Conservation (phyloP, 139 green algal species). For the Coelastrella sp. region DNA sequence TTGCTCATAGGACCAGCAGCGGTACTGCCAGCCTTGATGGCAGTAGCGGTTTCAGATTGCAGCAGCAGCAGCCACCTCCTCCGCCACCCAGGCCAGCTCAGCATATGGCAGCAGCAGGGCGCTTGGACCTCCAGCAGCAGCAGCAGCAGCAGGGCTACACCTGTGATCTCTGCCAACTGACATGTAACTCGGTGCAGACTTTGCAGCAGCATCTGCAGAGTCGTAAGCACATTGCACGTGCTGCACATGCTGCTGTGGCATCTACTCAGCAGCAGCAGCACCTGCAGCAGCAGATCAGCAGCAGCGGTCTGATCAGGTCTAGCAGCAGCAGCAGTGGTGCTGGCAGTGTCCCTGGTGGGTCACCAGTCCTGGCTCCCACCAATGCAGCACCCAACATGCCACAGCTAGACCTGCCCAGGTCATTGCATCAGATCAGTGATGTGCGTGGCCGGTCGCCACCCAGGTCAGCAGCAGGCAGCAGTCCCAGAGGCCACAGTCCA, state of each 20-base stretch:
- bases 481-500: not conserved
- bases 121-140: slow-evolving; percentile 17
- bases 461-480: slow-evolving; percentile 11
- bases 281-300: not conserved
- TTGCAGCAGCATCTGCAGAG: slow-evolving; percentile 69
- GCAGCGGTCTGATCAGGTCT: slow-evolving; percentile 29
- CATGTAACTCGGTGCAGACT: slow-evolving; percentile 60
- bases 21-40: not conserved
- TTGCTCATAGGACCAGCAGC: not conserved
- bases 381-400: not conserved
- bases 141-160: slow-evolving; percentile 41
- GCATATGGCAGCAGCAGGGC: not conserved
- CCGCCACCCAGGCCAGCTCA: not conserved
- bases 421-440: not conserved
- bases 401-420: not conserved
- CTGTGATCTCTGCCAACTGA: slow-evolving; percentile 62
- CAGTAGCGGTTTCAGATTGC: not conserved
- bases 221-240: slow-evolving; percentile 57
- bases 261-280: slow-evolving; percentile 9
- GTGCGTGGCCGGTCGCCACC: not conserved
- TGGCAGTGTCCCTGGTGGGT: slow-evolving; percentile 3
- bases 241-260: slow-evolving; percentile 41
- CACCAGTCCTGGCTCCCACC: not conserved
- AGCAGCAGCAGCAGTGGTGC: slow-evolving; percentile 12
- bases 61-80: not conserved